Percentiles rank a stretch among this genome's conserved stretches.
phyloP scores from a whole-genome alignment of 192 early-diverging fungal species.

The Blastocladiella britannica region DNA sequence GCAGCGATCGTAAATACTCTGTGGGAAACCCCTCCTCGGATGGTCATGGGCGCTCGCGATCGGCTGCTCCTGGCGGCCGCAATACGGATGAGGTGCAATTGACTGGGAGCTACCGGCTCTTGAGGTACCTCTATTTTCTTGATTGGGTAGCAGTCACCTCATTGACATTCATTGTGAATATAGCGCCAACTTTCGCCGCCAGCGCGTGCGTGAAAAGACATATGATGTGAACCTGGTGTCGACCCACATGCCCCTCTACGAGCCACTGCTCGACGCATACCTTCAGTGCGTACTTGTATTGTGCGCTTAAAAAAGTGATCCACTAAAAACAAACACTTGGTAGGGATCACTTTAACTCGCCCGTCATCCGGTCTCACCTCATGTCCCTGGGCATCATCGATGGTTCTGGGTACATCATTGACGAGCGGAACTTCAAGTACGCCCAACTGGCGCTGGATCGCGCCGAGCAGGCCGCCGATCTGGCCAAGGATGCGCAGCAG shows the following conservation, averaged over 20 bases:
- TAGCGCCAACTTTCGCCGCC: background rate
- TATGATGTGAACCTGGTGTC: conserved; percentile 33
- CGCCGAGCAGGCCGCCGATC: conserved; percentile 12
- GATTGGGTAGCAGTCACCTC: too few species aligned
- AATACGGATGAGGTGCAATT: too few species aligned
- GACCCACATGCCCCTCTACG: conserved; percentile 17
- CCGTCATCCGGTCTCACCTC: background rate
- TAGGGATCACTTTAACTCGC: background rate
- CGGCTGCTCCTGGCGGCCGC: too few species aligned
- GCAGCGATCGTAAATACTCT: too few species aligned
- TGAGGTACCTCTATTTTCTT: too few species aligned
- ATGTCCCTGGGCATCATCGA: conserved; percentile 8
- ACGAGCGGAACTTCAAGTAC: conserved; percentile 24
- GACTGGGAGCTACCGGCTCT: too few species aligned
- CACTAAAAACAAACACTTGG: too few species aligned
- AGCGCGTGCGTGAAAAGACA: conserved; percentile 13
- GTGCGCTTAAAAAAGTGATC: too few species aligned
- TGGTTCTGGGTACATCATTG: conserved; percentile 20
- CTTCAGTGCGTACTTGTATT: too few species aligned
- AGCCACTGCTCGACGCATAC: background rate
- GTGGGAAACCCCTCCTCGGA: too few species aligned
- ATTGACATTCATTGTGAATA: background rate
- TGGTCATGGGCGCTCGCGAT: too few species aligned
- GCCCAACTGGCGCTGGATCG: conserved; percentile 24
- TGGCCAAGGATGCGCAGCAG: conserved; percentile 17